Percentiles rank a stretch among this genome's conserved stretches.
These are phyloP conservation scores for Thielaviopsis punctulata DNA, from an alignment of 2,329 filamentous ascomycete species.

Conservation along the genomic window DNA sequence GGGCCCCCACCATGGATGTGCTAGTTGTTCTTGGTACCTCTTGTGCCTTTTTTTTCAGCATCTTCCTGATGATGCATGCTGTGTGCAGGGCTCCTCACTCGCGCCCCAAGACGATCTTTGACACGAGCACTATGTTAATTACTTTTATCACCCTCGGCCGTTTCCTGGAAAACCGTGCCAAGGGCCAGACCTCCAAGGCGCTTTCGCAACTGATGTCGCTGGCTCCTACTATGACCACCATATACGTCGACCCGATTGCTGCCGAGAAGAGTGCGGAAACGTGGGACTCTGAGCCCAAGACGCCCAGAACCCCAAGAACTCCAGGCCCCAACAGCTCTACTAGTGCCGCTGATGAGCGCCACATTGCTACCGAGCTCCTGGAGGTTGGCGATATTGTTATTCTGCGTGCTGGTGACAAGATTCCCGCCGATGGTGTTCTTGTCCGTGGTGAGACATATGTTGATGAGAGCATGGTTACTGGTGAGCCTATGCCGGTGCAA, in stretches of 20 bases:
- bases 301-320: conserved; percentile 3
- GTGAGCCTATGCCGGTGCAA: conserved; percentile 86
- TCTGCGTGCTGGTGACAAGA: conserved; percentile 86
- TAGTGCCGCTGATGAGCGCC: conserved; percentile 58
- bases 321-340: conserved; percentile 30
- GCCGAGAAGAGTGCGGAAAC: conserved; percentile 75
- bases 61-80: conserved; percentile 72
- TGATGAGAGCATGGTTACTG: conserved; percentile 97
- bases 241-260: conserved; percentile 86
- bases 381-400: conserved; percentile 89
- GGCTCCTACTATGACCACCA: conserved; percentile 89
- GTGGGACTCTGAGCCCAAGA: conserved; percentile 40
- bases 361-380: conserved; percentile 79
- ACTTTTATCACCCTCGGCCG: conserved; percentile 86
- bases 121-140: conserved; percentile 96
- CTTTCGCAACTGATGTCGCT: conserved; percentile 89
- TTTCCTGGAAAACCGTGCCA: conserved; percentile 84
- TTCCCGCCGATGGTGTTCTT: conserved; percentile 79
- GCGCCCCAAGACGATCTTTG: conserved; percentile 78
- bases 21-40: conserved; percentile 87
- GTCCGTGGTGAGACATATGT: conserved; percentile 83
- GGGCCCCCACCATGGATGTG: conserved; percentile 93
- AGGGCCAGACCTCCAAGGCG: conserved; percentile 89
- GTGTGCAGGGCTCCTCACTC: conserved; percentile 57
- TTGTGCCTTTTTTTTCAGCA: conserved; percentile 89